Evolutionary conservation across 1,284 basidiomycete species (phyloP).

Genomic region (Sanghuangporus baumii): DNA sequence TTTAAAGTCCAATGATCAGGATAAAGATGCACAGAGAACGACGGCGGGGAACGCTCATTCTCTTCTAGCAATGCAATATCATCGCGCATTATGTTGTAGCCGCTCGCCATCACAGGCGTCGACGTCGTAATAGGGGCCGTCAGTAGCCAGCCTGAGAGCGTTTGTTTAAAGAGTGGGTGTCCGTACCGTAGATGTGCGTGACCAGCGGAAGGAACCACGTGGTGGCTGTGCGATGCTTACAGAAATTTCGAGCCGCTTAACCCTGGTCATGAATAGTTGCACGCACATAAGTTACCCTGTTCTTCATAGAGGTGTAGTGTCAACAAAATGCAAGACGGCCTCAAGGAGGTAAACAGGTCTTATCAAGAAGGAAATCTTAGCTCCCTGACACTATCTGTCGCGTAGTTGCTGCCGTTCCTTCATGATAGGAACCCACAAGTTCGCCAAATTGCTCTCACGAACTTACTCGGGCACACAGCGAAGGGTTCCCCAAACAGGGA

Average conservation of each 20-base stretch:
- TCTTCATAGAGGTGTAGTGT: neutral
- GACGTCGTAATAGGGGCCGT: neutral
- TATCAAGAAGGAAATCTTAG: neutral
- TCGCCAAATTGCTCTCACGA: constrained; percentile 80
- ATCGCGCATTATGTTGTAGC: constrained; percentile 66
- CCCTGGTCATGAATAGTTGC: neutral
- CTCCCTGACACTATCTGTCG: neutral
- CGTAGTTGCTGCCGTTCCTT: constrained; percentile 78
- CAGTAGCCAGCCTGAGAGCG: neutral
- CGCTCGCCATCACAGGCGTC: constrained; percentile 18
- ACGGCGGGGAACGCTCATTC: constrained; percentile 52
- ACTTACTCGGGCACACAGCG: constrained; percentile 77
- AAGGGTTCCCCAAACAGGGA: constrained; percentile 64
- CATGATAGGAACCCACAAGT: constrained; percentile 85
- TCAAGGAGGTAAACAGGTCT: constrained; percentile 4
- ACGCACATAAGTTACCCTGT: neutral
- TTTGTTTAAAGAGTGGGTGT: neutral
- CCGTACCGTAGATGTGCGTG: neutral
- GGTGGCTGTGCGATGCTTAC: constrained; percentile 8
- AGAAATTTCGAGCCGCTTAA: neutral
- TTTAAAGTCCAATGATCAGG: constrained; percentile 76
- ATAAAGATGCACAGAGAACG: constrained; percentile 70
- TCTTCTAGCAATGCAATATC: constrained; percentile 52
- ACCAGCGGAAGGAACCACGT: neutral
- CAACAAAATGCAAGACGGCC: neutral